Conservation (phyloP, 2,329 filamentous ascomycete genomes). For the Colletotrichum tropicicola region DNA sequence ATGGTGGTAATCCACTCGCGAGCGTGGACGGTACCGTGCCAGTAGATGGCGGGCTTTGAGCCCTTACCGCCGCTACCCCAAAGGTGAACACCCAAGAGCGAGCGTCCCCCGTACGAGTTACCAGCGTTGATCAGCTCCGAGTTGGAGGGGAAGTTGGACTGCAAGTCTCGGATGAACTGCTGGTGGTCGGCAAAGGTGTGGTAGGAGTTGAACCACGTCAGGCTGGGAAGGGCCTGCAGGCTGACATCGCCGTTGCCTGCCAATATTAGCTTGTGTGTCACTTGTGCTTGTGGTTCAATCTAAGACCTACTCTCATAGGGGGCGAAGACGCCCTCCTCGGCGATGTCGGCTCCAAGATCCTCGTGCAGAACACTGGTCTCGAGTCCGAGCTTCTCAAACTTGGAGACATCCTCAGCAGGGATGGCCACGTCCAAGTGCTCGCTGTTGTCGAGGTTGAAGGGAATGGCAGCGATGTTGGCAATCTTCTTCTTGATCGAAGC, state of each 20-base stretch:
- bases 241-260: slow-evolving; percentile 3
- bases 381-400: slow-evolving; percentile 36
- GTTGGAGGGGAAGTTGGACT: slow-evolving; percentile 50
- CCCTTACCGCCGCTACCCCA: slow-evolving; percentile 56
- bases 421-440: slow-evolving; percentile 36
- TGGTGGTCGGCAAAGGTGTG: slow-evolving; percentile 61
- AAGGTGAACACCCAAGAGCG: slow-evolving; percentile 70
- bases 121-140: slow-evolving; percentile 60
- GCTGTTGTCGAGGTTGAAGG: slow-evolving; percentile 28
- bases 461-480: slow-evolving; percentile 32
- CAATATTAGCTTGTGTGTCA: neutral
- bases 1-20: slow-evolving; percentile 69
- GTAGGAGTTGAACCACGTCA: slow-evolving; percentile 62
- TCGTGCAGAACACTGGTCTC: slow-evolving; percentile 32
- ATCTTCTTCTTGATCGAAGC: slow-evolving; percentile 44
- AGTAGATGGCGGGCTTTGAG: slow-evolving; percentile 60
- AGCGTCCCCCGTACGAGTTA: slow-evolving; percentile 53
- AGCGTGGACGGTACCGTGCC: slow-evolving; percentile 67
- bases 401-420: slow-evolving; percentile 34
- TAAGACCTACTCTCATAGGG: slow-evolving; percentile 21
- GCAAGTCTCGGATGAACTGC: slow-evolving; percentile 55
- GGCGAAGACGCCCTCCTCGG: slow-evolving; percentile 30
- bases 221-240: slow-evolving; percentile 32
- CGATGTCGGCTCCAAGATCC: slow-evolving; percentile 35
- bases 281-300: neutral